phyloP scores from a whole-genome alignment of 192 early-diverging fungal species.

The Spizellomyces sp. region DNA sequence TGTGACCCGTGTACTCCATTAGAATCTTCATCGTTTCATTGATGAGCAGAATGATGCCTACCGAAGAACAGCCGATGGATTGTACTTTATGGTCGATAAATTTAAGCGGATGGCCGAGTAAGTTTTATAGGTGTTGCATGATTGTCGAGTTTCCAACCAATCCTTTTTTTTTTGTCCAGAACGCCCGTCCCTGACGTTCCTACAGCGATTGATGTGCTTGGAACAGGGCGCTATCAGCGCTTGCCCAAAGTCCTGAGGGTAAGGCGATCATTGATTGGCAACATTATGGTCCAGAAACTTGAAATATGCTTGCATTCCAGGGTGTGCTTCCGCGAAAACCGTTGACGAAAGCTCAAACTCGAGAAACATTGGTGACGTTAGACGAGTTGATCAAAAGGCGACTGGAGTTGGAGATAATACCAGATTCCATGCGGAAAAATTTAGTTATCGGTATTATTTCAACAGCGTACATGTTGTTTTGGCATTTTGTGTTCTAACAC shows the following conservation, averaged over 20 bases:
- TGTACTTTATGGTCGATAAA: slow-evolving; percentile 8
- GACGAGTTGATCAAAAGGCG: slow-evolving; percentile 18
- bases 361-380: slow-evolving; percentile 7
- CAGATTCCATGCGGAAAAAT: slow-evolving; percentile 18
- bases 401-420: slow-evolving; percentile 27
- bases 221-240: slow-evolving; percentile 7
- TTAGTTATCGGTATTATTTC: slow-evolving; percentile 15
- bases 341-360: neutral
- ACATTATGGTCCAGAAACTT: too few species aligned
- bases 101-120: slow-evolving; percentile 12
- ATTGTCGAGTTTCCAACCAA: too few species aligned
- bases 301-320: neutral
- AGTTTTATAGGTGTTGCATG: too few species aligned
- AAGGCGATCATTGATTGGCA: too few species aligned
- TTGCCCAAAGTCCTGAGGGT: slow-evolving; percentile 11
- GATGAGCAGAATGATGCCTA: slow-evolving; percentile 12
- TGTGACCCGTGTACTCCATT: neutral
- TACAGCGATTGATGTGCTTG: slow-evolving; percentile 15
- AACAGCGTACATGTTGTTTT: neutral
- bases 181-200: slow-evolving; percentile 18
- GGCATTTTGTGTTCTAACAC: neutral
- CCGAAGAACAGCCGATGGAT: slow-evolving; percentile 6
- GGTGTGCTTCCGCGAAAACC: slow-evolving; percentile 13
- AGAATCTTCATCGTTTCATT: slow-evolving; percentile 23
- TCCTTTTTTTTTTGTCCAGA: too few species aligned